Conservation (phyloP, 2,329 filamentous ascomycete genomes). For the Stemphylium beticola region DNA sequence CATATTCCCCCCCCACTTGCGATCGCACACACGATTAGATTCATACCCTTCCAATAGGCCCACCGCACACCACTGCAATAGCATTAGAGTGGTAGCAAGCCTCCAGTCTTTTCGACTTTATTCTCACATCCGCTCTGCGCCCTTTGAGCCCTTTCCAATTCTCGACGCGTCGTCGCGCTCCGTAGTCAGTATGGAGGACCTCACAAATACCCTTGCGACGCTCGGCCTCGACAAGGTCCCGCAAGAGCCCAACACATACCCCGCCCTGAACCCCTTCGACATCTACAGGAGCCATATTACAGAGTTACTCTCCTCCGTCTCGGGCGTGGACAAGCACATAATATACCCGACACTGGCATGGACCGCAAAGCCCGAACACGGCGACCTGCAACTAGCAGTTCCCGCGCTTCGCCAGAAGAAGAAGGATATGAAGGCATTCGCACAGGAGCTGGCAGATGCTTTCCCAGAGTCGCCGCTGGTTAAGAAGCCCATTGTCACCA, state of each 20-base stretch:
- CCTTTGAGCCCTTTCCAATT: constrained; percentile 28
- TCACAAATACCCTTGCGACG: constrained; percentile 44
- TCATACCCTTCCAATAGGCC: constrained; percentile 8
- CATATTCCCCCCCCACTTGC: constrained; percentile 7
- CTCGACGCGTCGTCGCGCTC: constrained; percentile 35
- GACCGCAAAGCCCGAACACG: constrained; percentile 81
- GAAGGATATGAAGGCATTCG: constrained; percentile 64
- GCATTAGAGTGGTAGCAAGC: not conserved
- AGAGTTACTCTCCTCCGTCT: constrained; percentile 69
- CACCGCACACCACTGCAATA: constrained; percentile 2
- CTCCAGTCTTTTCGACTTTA: constrained; percentile 14
- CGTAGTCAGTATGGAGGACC: constrained; percentile 43
- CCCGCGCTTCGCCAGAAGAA: constrained; percentile 78
- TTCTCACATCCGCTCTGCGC: constrained; percentile 22
- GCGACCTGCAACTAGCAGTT: constrained; percentile 78
- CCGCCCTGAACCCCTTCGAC: constrained; percentile 76
- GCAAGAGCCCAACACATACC: constrained; percentile 56
- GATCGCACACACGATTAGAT: constrained; percentile 10
- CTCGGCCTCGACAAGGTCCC: constrained; percentile 50
- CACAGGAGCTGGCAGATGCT: constrained; percentile 62
- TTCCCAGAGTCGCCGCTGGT: constrained; percentile 78
- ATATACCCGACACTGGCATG: constrained; percentile 79
- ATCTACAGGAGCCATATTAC: constrained; percentile 81
- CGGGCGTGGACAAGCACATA: constrained; percentile 71
- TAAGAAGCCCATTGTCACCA: constrained; percentile 69